Evolutionary conservation across 176 grass and related monocot genomes (phyloP).

Genomic region (Coix lacrymajobi): DNA sequence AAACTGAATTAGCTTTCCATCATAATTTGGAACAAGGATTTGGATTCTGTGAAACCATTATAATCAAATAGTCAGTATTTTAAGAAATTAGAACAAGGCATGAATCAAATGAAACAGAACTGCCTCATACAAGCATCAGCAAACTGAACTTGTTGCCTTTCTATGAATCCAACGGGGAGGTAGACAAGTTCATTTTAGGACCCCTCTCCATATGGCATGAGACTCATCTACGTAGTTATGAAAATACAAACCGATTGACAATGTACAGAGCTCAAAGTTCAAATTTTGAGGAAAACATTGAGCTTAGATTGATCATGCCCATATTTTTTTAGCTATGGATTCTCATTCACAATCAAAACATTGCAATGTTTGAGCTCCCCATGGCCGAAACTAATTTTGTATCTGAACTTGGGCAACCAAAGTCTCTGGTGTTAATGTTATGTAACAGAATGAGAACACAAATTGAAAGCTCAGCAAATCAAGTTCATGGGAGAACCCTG

Average conservation of each 20-base stretch:
- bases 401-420: background rate
- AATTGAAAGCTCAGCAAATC: background rate
- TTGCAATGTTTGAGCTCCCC: background rate
- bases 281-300: background rate
- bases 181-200: background rate
- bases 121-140: background rate
- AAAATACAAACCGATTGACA: background rate
- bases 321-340: background rate
- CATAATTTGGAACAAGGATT: background rate
- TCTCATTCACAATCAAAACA: background rate
- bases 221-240: background rate
- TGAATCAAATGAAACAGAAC: background rate
- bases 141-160: background rate
- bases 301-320: background rate
- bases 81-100: background rate
- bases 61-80: background rate
- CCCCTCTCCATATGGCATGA: background rate
- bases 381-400: background rate
- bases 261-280: background rate
- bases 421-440: background rate
- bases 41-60: background rate
- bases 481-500: background rate
- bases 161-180: background rate
- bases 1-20: constrained; percentile 1
- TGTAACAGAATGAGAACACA: background rate